Base-by-base conservation (phyloP, 2,329 filamentous ascomycete species). In the Incumbomyces delicatus region DNA sequence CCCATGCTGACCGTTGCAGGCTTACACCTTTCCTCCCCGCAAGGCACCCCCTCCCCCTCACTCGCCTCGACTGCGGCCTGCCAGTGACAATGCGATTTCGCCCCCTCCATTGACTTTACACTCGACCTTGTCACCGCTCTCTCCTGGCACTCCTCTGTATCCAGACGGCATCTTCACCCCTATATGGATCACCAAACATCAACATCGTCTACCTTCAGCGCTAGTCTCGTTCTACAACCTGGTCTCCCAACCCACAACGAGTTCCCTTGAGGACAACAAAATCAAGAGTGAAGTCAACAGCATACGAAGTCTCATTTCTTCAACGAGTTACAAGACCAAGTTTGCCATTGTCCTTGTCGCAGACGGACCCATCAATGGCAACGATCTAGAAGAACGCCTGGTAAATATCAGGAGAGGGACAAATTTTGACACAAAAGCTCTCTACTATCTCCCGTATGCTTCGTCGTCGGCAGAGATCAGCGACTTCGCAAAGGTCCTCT, bases 61-160 rank as follows among this genome's bases (percentile, higher is more conserved):
- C 37, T 74, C 72, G 41, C 68, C 69, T 36, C 63, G 68, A 42
- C 61, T 70, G 43, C 70, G 70, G 41, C 60, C 75, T 75, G 49
- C 73, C 14, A 70, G 58, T 41, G 55, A 52, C 50, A 55, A 55
- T 29, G 72, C 76, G 42, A 59, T 66, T 2, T 66, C 73, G 44
- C 63, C 67, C 32, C 63, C 70, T 18, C 66, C 72, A 14, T 68
- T 74, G 49, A 70, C 80, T n/a, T 69, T 95, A 3, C 90, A 96
- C 64, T 96, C 92, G 11, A 87, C 89, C 1, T 80, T 95, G 55
- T 96, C 92, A 2, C 92, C 90, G 1, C 73, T 96, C 27, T 92
- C 85, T 33, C 88, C 89, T 2, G 76, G 76, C 6, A 95, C 90
- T 6, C 73, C 80, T 2, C 75, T 94, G 2, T 96, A 92, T 61